Evolutionary conservation across 441 rosid species (phyloP).

Genomic region (Pelargonium australe): DNA sequence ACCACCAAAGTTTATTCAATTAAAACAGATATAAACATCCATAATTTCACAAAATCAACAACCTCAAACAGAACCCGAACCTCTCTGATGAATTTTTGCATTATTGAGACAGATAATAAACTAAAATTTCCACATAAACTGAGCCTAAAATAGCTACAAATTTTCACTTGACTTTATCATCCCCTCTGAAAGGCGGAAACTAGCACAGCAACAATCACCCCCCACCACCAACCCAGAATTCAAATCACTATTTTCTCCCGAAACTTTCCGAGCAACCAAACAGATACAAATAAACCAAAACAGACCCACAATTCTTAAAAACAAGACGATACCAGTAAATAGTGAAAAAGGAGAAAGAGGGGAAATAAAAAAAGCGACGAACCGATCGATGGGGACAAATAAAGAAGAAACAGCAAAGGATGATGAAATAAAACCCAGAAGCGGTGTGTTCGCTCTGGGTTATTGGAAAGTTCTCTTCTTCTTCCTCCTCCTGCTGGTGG

Average conservation of each 20-base stretch:
- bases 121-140: conserved; percentile 1
- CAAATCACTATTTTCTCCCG: conserved; percentile 12
- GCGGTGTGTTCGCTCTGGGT: conserved; percentile 1
- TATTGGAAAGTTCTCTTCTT: conserved; percentile 24
- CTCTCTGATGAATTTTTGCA: background rate
- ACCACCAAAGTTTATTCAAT: conserved; percentile 4
- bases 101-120: conserved; percentile 3
- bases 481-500: conserved; percentile 19
- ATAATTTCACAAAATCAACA: background rate
- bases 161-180: conserved; percentile 11
- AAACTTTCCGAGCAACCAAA: conserved; percentile 25
- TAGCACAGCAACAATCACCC: background rate
- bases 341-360: conserved; percentile 15
- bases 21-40: background rate
- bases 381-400: background rate
- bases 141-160: background rate
- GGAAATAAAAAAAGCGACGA: conserved; percentile 12
- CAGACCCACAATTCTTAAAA: conserved; percentile 3
- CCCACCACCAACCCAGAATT: conserved; percentile 1
- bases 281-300: conserved; percentile 11
- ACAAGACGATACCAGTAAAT: conserved; percentile 12
- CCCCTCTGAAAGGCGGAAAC: background rate
- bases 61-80: conserved; percentile 6
- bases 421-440: conserved; percentile 12
- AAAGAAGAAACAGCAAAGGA: background rate